Base-by-base conservation (phyloP, 352 stramenopile genomes). In the Phytophthora meadii region DNA sequence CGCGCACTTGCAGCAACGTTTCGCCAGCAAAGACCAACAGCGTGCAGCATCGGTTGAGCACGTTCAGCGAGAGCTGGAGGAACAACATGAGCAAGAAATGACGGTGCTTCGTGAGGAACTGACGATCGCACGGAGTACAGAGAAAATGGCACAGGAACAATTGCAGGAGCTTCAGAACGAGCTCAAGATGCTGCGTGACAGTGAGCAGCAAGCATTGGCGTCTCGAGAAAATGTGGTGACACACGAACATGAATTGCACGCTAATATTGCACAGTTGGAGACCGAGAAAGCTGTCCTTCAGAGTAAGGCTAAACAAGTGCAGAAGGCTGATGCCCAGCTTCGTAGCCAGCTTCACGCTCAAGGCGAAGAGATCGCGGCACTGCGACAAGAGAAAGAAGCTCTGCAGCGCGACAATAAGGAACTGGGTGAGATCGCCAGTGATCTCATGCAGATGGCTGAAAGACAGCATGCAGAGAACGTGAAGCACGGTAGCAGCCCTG, bases 401-500 rank as follows among this genome's bases (percentile, higher is more conserved):
- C 53, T 90, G 27, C 61, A 73, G 15, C 56, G 56, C 0, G 81
- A 90, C 28, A 87, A 85, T 56, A 74, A 81, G 46, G 82, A 88
- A 27, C 57, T 93, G 5, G 71, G 63, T 8, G 70, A 81, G 42
- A 89, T 91, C 40, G 84, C 82, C 15, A 89, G 56, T 19, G 82
- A 90, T 24, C 61, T 90, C 22, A 77, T 92, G 76, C 76, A 90
- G 37, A 89, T 90, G 77, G 77, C 74, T 0, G 83, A 92, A 58
- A 68, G 72, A 24, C 70, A 87, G 44, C 79, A 89, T 40, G 65
- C 65, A 17, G 71, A 89, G 32, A 78, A 63, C 32, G 54, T 56
- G 5, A 59, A 61, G 30, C 61, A 39, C 12, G 50, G 60, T 32
- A 41, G 28, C 52, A 66, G 61, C 68, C 59, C 63, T 66, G 51